phyloP scores from a whole-genome alignment of 352 stramenopile genomes.

The Globisporangium nunn region DNA sequence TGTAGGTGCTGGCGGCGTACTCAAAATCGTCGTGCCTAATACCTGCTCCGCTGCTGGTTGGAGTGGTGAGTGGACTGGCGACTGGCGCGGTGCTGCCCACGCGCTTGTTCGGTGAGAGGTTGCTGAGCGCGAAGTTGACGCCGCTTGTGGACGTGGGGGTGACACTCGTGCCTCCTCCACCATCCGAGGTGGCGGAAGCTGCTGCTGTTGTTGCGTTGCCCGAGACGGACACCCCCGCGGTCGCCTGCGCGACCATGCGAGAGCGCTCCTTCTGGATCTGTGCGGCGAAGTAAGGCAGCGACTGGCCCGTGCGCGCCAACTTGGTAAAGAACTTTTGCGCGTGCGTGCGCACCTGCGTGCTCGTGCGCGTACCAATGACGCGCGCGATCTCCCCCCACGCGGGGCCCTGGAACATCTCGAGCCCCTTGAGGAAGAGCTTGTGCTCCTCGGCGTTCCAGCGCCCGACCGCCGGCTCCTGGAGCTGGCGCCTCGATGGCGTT shows the following conservation, averaged over 20 bases:
- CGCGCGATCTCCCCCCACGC: conserved; percentile 82
- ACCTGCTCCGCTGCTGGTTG: background rate
- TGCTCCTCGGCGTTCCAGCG: conserved; percentile 77
- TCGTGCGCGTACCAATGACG: conserved; percentile 76
- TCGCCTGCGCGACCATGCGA: conserved; percentile 41
- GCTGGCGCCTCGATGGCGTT: conserved; percentile 15
- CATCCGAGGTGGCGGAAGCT: background rate
- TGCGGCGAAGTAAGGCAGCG: conserved; percentile 64
- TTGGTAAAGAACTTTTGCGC: conserved; percentile 89
- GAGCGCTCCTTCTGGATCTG: conserved; percentile 68
- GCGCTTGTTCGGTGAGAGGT: conserved; percentile 44
- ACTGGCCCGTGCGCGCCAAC: conserved; percentile 63
- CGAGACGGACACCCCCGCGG: background rate
- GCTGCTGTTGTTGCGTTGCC: background rate
- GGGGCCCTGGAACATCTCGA: conserved; percentile 74
- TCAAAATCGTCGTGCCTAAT: background rate
- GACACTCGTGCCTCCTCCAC: conserved; percentile 19
- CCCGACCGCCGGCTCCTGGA: conserved; percentile 59
- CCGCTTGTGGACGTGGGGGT: conserved; percentile 32
- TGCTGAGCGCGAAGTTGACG: conserved; percentile 26
- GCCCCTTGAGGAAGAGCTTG: conserved; percentile 64
- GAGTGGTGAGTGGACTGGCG: background rate
- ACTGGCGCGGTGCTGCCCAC: background rate
- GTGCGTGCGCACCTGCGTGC: conserved; percentile 80
- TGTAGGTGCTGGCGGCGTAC: background rate